phyloP scores from a whole-genome alignment of 352 stramenopile species.

The Pythium diclinum region DNA sequence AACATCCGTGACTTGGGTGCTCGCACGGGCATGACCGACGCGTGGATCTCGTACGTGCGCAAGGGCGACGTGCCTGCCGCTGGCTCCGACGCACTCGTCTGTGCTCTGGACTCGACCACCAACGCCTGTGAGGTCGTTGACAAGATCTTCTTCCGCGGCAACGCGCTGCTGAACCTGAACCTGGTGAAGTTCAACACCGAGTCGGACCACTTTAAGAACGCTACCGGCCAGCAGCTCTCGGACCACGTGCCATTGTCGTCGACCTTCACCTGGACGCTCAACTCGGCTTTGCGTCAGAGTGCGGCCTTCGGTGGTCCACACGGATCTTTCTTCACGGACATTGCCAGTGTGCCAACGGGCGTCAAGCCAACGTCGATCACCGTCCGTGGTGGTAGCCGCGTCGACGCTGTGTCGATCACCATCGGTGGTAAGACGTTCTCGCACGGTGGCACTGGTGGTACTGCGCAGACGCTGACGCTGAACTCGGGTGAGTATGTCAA shows the following conservation, averaged over 20 bases:
- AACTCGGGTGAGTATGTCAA: conserved; percentile 39
- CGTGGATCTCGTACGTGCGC: conserved; percentile 40
- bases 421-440: conserved; percentile 24
- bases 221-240: conserved; percentile 35
- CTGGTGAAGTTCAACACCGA: conserved; percentile 42
- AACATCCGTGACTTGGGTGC: conserved; percentile 38
- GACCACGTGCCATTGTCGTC: conserved; percentile 48
- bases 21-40: conserved; percentile 34
- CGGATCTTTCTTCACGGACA: conserved; percentile 36
- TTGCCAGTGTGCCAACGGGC: conserved; percentile 28
- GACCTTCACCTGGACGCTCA: conserved; percentile 39
- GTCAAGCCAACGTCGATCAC: conserved; percentile 34
- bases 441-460: conserved; percentile 42
- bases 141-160: conserved; percentile 58
- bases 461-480: conserved; percentile 33
- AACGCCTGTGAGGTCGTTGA: conserved; percentile 56
- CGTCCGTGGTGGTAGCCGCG: conserved; percentile 28
- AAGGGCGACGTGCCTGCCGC: conserved; percentile 31
- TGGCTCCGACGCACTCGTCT: conserved; percentile 38
- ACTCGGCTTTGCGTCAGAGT: conserved; percentile 32
- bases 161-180: conserved; percentile 26
- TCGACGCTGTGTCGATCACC: conserved; percentile 41
- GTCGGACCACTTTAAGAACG: conserved; percentile 36
- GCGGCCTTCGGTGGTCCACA: conserved; percentile 39
- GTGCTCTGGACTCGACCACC: conserved; percentile 31